These are phyloP conservation scores for Phyllostachys edulis DNA, from an alignment of 176 grass and related monocot species.

Conservation along the genomic window DNA sequence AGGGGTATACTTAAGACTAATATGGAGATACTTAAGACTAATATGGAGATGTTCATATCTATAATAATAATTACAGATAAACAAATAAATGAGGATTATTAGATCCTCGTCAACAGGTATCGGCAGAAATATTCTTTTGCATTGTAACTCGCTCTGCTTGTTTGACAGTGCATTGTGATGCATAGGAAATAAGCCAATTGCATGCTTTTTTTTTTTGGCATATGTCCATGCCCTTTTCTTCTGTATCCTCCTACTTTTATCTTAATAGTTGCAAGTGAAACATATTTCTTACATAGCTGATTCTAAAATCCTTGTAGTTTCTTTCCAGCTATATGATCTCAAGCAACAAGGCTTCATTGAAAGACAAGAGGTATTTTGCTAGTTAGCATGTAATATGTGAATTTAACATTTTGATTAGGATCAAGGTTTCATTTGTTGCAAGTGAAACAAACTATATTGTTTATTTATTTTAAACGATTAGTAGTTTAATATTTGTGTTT, in stretches of 20 bases:
- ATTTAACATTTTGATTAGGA: constrained; percentile 23
- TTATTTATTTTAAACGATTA: too few species aligned
- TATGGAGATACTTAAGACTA: too few species aligned
- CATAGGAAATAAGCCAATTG: background rate
- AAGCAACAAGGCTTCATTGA: constrained; percentile 99
- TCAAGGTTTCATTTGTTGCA: background rate
- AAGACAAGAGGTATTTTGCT: constrained; percentile 78
- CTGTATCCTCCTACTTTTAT: background rate
- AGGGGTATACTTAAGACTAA: too few species aligned
- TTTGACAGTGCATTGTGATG: background rate
- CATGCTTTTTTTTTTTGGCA: background rate
- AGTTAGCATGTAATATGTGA: background rate
- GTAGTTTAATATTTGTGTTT: too few species aligned
- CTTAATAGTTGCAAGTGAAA: constrained; percentile 5
- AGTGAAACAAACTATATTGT: too few species aligned
- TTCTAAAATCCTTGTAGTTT: constrained; percentile 57
- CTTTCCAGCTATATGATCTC: constrained; percentile 95
- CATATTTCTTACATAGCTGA: background rate
- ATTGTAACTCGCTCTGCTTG: background rate
- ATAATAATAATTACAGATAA: too few species aligned
- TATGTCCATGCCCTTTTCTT: background rate
- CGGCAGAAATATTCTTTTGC: background rate
- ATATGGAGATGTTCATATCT: too few species aligned
- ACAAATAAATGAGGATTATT: too few species aligned
- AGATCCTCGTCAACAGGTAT: too few species aligned